Percentiles rank a stretch among this genome's conserved stretches.
Conservation (phyloP, 2,329 filamentous ascomycete species). For the Beauveria australis region DNA sequence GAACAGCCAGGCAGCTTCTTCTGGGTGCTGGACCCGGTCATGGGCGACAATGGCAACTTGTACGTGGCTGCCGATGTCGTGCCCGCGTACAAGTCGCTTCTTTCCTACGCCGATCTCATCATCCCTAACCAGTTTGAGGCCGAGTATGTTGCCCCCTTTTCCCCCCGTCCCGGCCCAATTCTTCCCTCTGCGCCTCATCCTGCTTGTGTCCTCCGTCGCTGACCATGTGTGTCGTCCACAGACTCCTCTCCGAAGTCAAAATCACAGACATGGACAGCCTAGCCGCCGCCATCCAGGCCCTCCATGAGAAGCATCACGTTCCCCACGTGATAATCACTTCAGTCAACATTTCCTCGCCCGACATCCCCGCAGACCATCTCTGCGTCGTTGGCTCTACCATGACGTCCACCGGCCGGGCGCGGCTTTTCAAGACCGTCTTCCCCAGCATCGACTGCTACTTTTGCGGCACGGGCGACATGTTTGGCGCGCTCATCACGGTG, state of each 20-base stretch:
- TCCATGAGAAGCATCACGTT: constrained; percentile 68
- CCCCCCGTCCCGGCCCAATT: not conserved
- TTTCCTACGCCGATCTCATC: constrained; percentile 80
- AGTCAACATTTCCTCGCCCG: constrained; percentile 56
- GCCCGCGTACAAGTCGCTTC: constrained; percentile 74
- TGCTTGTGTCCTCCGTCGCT: not conserved
- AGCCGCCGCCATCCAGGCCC: constrained; percentile 61
- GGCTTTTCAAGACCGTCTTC: constrained; percentile 84
- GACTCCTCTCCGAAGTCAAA: constrained; percentile 74
- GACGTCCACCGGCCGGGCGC: constrained; percentile 52
- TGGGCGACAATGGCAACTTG: constrained; percentile 89
- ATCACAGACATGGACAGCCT: constrained; percentile 70
- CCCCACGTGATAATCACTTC: constrained; percentile 93
- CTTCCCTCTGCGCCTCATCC: not conserved
- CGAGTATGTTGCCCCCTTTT: constrained; percentile 49
- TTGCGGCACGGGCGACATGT: constrained; percentile 96
- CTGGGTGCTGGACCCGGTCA: constrained; percentile 96
- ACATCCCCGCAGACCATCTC: constrained; percentile 44
- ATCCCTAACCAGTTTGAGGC: constrained; percentile 96
- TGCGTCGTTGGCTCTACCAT: constrained; percentile 73
- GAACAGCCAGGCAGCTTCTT: constrained; percentile 72
- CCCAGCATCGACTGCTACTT: constrained; percentile 90
- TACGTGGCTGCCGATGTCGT: constrained; percentile 91
- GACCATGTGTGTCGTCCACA: constrained; percentile 26
- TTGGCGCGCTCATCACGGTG: constrained; percentile 82